phyloP scores from a whole-genome alignment of 208 protist genomes.

The Crithidia brevicula region DNA sequence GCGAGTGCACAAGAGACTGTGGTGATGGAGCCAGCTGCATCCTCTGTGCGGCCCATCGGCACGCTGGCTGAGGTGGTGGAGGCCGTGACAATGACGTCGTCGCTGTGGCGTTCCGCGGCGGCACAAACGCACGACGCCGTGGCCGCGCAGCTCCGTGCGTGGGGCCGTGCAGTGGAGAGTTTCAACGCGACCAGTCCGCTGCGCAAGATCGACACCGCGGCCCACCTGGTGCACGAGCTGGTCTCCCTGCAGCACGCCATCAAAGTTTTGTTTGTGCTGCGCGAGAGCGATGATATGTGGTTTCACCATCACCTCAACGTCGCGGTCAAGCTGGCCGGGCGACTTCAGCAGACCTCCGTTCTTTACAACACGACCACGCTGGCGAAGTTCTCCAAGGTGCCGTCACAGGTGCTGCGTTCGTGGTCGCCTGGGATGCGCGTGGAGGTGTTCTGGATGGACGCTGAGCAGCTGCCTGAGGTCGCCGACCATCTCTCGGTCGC shows the following conservation, averaged over 20 bases:
- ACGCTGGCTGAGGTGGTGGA: constrained; percentile 8
- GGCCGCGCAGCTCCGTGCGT: constrained; percentile 19
- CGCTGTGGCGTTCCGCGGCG: neutral
- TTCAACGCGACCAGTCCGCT: constrained; percentile 30
- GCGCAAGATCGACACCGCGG: constrained; percentile 29
- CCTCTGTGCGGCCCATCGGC: constrained; percentile 1
- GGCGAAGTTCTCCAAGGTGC: constrained; percentile 5
- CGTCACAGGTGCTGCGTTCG: constrained; percentile 10
- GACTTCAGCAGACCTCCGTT: constrained; percentile 16
- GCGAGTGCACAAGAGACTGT: neutral
- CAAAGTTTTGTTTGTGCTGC: constrained; percentile 51
- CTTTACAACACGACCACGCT: constrained; percentile 29
- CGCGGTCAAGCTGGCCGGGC: constrained; percentile 28
- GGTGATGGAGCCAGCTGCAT: neutral
- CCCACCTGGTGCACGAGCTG: constrained; percentile 43
- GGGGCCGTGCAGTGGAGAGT: constrained; percentile 21
- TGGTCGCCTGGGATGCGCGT: constrained; percentile 23
- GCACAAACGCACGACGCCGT: neutral
- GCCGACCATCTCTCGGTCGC: constrained; percentile 30
- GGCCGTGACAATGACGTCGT: constrained; percentile 11
- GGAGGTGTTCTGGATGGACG: constrained; percentile 54
- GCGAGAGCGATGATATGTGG: constrained; percentile 42
- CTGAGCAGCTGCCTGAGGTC: constrained; percentile 39
- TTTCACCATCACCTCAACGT: constrained; percentile 46
- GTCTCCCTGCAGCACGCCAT: constrained; percentile 28